phyloP scores from a whole-genome alignment of 805 yeast species.

The Saccharomycopsis javanensis region DNA sequence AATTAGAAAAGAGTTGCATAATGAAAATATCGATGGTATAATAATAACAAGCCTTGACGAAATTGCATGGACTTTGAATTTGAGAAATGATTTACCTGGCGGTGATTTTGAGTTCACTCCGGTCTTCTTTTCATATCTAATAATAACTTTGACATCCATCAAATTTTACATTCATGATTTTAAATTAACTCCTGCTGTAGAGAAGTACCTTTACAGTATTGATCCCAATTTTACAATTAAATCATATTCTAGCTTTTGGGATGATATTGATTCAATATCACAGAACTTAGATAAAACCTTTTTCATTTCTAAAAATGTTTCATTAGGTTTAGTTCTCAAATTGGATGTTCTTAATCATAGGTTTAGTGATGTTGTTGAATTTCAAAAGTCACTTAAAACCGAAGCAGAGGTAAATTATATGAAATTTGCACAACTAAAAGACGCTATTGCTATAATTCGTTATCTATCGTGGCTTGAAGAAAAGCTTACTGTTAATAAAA shows the following conservation, averaged over 20 bases:
- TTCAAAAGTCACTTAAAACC: conserved; percentile 44
- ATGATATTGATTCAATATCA: conserved; percentile 36
- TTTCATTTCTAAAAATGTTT: conserved; percentile 45
- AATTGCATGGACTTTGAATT: conserved; percentile 81
- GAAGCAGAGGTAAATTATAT: conserved; percentile 41
- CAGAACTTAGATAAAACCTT: conserved; percentile 24
- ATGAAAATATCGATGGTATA: conserved; percentile 22
- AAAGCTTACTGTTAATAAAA: conserved; percentile 31
- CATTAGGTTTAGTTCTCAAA: conserved; percentile 60
- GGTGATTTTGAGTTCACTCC: conserved; percentile 79
- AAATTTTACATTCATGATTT: conserved; percentile 11
- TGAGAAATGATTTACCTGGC: conserved; percentile 44
- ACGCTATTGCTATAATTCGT: conserved; percentile 44
- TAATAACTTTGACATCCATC: conserved; percentile 22
- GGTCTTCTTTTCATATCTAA: conserved; percentile 65
- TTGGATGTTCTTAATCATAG: conserved; percentile 13
- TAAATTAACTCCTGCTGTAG: conserved; percentile 8
- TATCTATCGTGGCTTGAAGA: conserved; percentile 53
- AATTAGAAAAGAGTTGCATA: conserved; percentile 31
- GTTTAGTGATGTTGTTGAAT: conserved; percentile 27
- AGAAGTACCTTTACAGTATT: conserved; percentile 32
- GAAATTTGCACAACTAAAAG: conserved; percentile 43
- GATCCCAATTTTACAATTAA: conserved; percentile 34
- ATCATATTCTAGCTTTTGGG: conserved; percentile 52
- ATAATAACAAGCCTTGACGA: conserved; percentile 71